Base-by-base conservation (phyloP, 306 rosid species). In the Hippophae rhamnoides region DNA sequence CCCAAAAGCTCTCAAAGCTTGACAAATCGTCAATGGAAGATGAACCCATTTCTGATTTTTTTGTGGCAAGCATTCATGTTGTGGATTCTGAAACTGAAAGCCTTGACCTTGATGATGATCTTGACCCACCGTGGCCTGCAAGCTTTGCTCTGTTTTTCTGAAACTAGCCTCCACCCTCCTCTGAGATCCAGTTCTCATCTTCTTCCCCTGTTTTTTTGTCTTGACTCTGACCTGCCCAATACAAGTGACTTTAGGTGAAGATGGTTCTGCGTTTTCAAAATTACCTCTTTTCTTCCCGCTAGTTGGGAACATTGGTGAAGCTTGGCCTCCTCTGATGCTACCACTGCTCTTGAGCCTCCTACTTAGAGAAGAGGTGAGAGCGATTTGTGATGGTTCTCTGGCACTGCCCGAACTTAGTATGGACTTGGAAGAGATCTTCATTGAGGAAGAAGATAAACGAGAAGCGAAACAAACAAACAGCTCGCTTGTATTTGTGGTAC, bases 201-300 rank as follows among this genome's bases (percentile, higher is more conserved):
- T 86, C 84, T 82, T 90, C 58, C 97, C 92, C 31, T 87, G 96
- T 52, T 83, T 87, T 83, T 84, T 92, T 9, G 92, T 87, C 69
- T 86, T 85, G 47, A 87, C 99, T 47, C 99, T 82, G 57, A 87
- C 96, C 56, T 87, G 99, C 0, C 99, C 99, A 63, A 92, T 92
- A 47, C 99, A 92, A 1, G 99, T 92, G 1, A 92, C 99, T 45
- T 92, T 92, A 0, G 99, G 99, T 6, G 99, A 92, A 5, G 99
- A 87, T 0, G 99, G 99, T 41, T 92, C 99, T 8, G 96, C 96
- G 42, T 87, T 92, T 42, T 88, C 96, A 57, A 83, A 87, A 7
- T 74, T 80, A 10, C 38, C 90, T 61, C 87, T 66, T 58, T 81
- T 90, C 76, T 79, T 89, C 0, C 76, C 83, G 5, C 69, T 86